Percentiles rank a stretch among this genome's conserved stretches.
These are phyloP conservation scores for Persicaria maculosa DNA, from an alignment of 148 eudicot genomes.

Conservation along the genomic window DNA sequence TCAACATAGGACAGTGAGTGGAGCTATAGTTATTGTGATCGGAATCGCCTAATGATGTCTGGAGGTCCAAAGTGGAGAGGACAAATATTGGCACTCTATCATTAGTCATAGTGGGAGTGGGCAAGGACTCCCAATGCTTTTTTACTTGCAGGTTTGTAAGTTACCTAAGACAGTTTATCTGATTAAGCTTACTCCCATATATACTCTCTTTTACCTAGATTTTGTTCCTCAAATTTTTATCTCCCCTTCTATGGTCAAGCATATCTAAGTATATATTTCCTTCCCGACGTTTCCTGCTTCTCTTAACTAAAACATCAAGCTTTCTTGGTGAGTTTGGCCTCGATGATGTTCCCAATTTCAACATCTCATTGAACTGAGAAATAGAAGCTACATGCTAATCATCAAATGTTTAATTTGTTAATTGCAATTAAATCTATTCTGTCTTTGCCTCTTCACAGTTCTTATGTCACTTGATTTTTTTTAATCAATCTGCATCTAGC, in stretches of 20 bases:
- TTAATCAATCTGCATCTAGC: not conserved
- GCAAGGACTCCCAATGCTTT: constrained; percentile 52
- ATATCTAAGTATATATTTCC: not conserved
- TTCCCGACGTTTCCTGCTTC: constrained; percentile 8
- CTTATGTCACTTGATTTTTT: no score
- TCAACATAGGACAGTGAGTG: constrained; percentile 72
- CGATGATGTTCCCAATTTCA: no score
- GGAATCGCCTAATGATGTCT: constrained; percentile 61
- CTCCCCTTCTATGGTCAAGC: not conserved
- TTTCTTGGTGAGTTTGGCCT: no score
- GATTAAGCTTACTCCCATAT: not conserved
- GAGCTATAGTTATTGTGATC: constrained; percentile 52
- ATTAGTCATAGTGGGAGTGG: constrained; percentile 38
- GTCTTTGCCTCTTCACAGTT: no score
- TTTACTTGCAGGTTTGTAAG: constrained; percentile 56
- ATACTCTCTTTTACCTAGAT: not conserved
- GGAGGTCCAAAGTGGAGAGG: constrained; percentile 37
- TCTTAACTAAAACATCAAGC: not conserved
- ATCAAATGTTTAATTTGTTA: constrained; percentile 22
- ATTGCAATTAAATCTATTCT: no score
- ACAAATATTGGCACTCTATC: constrained; percentile 58
- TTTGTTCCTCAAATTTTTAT: not conserved
- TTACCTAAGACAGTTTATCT: not conserved
- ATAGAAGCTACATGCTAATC: no score
- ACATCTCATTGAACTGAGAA: no score